These are phyloP conservation scores for Talinum fruticosum DNA, from an alignment of 148 eudicot species.

Conservation along the genomic window DNA sequence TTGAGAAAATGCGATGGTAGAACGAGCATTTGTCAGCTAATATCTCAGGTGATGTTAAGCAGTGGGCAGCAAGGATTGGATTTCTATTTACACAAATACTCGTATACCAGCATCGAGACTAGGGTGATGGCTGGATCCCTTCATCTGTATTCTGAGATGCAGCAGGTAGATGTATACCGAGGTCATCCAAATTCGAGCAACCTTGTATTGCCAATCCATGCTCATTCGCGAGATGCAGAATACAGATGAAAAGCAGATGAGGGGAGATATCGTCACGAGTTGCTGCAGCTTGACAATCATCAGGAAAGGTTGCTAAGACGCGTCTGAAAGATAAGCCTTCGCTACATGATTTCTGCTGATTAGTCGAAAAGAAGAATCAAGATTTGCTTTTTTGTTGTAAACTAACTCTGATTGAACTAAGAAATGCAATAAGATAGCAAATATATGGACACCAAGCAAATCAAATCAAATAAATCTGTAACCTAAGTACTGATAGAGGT, in stretches of 20 bases:
- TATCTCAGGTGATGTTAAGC: not conserved
- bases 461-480: not conserved
- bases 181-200: slow-evolving; percentile 26
- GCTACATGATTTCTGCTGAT: not conserved
- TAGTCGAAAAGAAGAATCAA: not conserved
- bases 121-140: slow-evolving; percentile 1
- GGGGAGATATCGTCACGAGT: slow-evolving; percentile 32
- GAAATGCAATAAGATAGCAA: not conserved
- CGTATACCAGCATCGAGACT: not conserved
- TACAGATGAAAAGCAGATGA: slow-evolving; percentile 38
- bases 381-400: not conserved
- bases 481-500: not conserved
- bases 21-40: not conserved
- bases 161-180: slow-evolving; percentile 22
- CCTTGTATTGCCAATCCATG: slow-evolving; percentile 33
- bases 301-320: slow-evolving; percentile 17
- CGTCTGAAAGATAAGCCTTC: slow-evolving; percentile 12
- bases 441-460: not conserved
- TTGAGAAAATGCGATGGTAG: not conserved
- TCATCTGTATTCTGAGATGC: slow-evolving; percentile 7
- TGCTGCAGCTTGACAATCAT: slow-evolving; percentile 22
- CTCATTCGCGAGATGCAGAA: slow-evolving; percentile 39
- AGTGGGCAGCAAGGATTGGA: not conserved
- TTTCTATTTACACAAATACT: not conserved
- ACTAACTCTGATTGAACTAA: not conserved